These are phyloP conservation scores for Vaccinium myrtillus DNA, from an alignment of 148 eudicot species.

Conservation along the genomic window DNA sequence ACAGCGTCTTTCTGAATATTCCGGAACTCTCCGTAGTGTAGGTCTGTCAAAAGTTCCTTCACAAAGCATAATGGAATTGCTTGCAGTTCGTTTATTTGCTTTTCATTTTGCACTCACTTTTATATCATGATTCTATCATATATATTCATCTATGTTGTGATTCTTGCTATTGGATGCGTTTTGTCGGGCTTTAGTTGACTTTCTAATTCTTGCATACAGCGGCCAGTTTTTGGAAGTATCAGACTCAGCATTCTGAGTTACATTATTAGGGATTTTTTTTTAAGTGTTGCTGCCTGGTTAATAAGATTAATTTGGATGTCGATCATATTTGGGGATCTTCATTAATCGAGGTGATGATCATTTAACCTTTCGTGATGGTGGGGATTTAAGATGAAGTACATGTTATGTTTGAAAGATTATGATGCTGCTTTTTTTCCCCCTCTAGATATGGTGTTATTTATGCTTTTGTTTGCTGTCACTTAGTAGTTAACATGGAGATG, in stretches of 20 bases:
- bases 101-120: background rate
- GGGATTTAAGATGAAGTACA: background rate
- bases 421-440: background rate
- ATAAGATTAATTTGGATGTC: background rate
- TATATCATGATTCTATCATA: background rate
- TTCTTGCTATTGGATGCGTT: background rate
- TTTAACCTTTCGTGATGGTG: background rate
- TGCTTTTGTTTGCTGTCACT: background rate
- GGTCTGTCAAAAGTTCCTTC: constrained; percentile 40
- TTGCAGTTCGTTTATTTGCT: background rate
- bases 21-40: constrained; percentile 50
- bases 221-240: background rate
- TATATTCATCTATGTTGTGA: background rate
- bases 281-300: background rate
- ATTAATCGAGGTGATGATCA: background rate
- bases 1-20: constrained; percentile 82
- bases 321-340: background rate
- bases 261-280: background rate
- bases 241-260: background rate
- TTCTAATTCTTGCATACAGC: background rate
- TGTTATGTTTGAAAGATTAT: background rate
- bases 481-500: background rate
- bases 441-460: background rate
- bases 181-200: background rate
- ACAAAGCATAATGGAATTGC: background rate